These are phyloP conservation scores for Pycnococcus provasolii DNA, from an alignment of 139 green algal genomes.

Conservation along the genomic window DNA sequence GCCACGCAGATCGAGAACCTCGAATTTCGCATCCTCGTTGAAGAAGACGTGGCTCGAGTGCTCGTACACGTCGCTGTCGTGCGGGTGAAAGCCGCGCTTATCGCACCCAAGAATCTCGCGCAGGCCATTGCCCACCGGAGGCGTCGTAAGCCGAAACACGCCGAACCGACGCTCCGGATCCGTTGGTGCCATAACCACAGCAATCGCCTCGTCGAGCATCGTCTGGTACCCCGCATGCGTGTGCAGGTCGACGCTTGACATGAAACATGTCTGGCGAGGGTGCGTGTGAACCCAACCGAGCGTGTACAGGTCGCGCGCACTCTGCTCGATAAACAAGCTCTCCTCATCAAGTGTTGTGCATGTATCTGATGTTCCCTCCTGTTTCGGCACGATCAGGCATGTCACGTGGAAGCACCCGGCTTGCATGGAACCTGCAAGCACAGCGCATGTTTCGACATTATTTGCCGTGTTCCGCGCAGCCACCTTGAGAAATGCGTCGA, in stretches of 20 bases:
- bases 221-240: conserved; percentile 67
- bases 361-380: conserved; percentile 44
- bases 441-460: conserved; percentile 75
- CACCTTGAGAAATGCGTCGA: neutral
- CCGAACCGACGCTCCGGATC: conserved; percentile 52
- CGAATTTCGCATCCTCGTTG: conserved; percentile 54
- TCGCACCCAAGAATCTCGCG: conserved; percentile 72
- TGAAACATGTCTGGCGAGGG: conserved; percentile 89
- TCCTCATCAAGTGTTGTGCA: conserved; percentile 70
- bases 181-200: conserved; percentile 87
- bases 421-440: conserved; percentile 65
- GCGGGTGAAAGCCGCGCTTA: conserved; percentile 77
- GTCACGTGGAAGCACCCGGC: conserved; percentile 67
- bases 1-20: conserved; percentile 65
- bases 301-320: conserved; percentile 55
- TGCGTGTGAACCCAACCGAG: conserved; percentile 97
- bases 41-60: conserved; percentile 84
- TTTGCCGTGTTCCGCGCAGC: conserved; percentile 47
- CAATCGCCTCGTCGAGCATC: conserved; percentile 84
- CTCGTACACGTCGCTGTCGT: conserved; percentile 81
- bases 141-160: conserved; percentile 82
- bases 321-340: conserved; percentile 69
- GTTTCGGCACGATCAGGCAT: conserved; percentile 85
- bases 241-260: conserved; percentile 89
- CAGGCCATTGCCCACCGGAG: conserved; percentile 51